phyloP scores from a whole-genome alignment of 2,329 filamentous ascomycete species.

The Phaeosphaeria sp. region DNA sequence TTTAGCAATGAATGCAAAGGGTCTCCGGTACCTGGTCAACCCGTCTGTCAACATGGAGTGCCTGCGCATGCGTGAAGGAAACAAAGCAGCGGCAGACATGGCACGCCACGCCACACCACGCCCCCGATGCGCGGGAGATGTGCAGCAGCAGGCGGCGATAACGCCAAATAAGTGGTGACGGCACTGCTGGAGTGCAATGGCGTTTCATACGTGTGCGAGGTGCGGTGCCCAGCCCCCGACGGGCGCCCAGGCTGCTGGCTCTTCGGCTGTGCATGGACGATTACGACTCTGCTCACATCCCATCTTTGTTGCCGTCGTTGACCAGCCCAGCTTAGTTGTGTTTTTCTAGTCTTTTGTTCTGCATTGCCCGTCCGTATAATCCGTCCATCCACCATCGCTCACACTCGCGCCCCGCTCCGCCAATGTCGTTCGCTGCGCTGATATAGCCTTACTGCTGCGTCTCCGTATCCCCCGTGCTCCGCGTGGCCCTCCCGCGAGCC shows the following conservation, averaged over 20 bases:
- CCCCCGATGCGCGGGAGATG: background rate
- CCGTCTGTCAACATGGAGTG: background rate
- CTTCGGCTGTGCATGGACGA: constrained; percentile 26
- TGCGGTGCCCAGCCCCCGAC: constrained; percentile 24
- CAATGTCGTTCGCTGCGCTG: constrained; percentile 43
- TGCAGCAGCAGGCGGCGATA: background rate
- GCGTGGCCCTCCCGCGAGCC: background rate
- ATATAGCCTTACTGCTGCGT: constrained; percentile 8
- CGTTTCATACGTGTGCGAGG: constrained; percentile 28
- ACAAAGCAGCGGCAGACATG: background rate
- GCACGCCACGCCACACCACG: background rate
- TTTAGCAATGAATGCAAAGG: constrained; percentile 5
- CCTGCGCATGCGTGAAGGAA: background rate
- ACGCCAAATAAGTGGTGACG: background rate
- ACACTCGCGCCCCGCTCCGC: constrained; percentile 13
- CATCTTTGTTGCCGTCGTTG: constrained; percentile 1
- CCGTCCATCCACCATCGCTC: constrained; percentile 4
- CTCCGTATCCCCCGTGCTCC: background rate
- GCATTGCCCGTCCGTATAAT: constrained; percentile 8
- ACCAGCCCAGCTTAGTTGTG: background rate
- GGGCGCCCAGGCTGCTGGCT: constrained; percentile 10
- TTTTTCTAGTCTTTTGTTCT: constrained; percentile 11
- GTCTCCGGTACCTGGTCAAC: background rate
- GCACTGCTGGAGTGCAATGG: background rate
- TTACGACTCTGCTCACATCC: constrained; percentile 21